Percentiles rank a stretch among this genome's conserved stretches.
Evolutionary conservation across 192 early-diverging fungal genomes (phyloP).

Genomic region (Coemansia sp.): DNA sequence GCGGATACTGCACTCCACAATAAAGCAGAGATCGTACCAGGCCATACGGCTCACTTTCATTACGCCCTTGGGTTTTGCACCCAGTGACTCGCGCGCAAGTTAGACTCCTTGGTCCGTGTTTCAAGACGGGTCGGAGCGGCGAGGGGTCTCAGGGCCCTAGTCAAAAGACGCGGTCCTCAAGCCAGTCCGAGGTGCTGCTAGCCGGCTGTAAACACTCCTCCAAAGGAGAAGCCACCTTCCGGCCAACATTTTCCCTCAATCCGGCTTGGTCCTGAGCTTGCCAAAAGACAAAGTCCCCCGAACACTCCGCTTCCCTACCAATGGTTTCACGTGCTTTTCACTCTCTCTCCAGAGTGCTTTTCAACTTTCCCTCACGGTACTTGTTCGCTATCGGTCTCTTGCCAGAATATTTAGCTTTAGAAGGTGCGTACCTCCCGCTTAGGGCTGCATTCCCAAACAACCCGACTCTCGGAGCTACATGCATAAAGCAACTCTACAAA

Average conservation of each 20-base stretch:
- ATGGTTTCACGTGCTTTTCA: constrained; percentile 83
- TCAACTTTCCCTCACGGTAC: constrained; percentile 87
- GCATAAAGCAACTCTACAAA: constrained; percentile 15
- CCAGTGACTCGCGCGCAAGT: constrained; percentile 72
- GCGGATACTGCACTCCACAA: constrained; percentile 55
- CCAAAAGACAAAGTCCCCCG: background rate
- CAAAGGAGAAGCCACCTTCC: constrained; percentile 51
- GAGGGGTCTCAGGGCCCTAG: constrained; percentile 62
- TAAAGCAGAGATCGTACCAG: constrained; percentile 27
- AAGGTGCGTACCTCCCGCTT: constrained; percentile 78
- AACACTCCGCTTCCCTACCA: constrained; percentile 64
- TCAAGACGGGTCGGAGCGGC: constrained; percentile 74
- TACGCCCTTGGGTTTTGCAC: constrained; percentile 51
- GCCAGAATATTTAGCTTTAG: constrained; percentile 78
- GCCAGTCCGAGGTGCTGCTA: constrained; percentile 53
- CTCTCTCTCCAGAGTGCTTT: constrained; percentile 82
- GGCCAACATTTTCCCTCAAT: constrained; percentile 48
- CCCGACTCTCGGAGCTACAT: constrained; percentile 58
- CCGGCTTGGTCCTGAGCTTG: constrained; percentile 48
- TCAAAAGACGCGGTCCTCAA: constrained; percentile 47
- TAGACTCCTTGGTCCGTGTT: constrained; percentile 84
- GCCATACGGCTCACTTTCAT: constrained; percentile 54
- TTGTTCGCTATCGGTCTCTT: constrained; percentile 87
- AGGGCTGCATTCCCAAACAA: constrained; percentile 74
- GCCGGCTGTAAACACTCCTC: constrained; percentile 57